Evolutionary conservation across 202 grass and related monocot species (phyloP).

Genomic region (Thinopyrum obtusiflorum): DNA sequence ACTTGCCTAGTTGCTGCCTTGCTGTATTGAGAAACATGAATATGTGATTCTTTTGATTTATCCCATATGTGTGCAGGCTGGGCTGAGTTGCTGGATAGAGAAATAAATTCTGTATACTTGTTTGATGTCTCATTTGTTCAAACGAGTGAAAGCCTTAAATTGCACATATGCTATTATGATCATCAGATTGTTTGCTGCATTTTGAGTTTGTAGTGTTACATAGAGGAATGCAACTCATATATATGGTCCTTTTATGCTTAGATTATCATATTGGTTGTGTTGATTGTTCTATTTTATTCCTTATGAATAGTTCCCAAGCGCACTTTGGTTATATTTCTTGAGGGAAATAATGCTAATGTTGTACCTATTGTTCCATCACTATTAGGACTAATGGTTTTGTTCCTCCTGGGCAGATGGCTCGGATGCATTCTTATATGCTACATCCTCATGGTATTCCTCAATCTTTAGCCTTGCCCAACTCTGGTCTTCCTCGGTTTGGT

Average conservation of each 20-base stretch:
- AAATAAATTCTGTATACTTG: neutral
- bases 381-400: no score
- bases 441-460: no score
- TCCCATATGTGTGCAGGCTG: neutral
- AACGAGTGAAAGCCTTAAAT: neutral
- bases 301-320: neutral
- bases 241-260: neutral
- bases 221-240: neutral
- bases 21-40: neutral
- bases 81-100: neutral
- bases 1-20: slow-evolving; percentile 7
- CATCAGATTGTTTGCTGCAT: neutral
- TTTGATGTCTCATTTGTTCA: neutral
- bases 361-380: no score
- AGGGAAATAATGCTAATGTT: no score
- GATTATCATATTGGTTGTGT: neutral
- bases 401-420: no score
- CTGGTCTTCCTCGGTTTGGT: slow-evolving; percentile 63
- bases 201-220: neutral
- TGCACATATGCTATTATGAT: neutral
- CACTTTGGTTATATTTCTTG: slow-evolving; percentile 30
- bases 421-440: no score
- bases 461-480: no score
- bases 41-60: neutral
- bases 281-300: neutral